phyloP scores from a whole-genome alignment of 163 green algal species.

The Botryococcus braunii region DNA sequence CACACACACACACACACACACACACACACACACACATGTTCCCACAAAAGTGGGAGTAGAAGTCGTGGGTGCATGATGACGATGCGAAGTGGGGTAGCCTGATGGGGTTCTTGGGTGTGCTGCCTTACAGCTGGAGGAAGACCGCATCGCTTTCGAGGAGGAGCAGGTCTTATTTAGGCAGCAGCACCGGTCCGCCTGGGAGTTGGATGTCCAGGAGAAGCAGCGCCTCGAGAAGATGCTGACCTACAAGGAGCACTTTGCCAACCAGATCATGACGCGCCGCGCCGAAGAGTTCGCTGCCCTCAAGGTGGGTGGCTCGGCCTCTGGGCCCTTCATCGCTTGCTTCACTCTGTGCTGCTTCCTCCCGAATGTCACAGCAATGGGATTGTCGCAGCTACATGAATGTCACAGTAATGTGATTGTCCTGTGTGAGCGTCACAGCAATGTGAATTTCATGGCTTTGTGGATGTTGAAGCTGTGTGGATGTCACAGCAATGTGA shows the following conservation, averaged over 20 bases:
- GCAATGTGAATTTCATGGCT: no score
- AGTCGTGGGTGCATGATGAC: no score
- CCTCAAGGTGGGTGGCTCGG: slow-evolving; percentile 24
- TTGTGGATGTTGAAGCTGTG: no score
- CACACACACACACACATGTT: no score
- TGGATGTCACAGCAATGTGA: no score
- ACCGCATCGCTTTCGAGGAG: slow-evolving; percentile 38
- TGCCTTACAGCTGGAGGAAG: slow-evolving; percentile 28
- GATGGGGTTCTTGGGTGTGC: no score
- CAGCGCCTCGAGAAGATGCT: slow-evolving; percentile 54
- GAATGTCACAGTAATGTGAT: no score
- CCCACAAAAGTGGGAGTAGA: no score
- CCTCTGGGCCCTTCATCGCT: neutral
- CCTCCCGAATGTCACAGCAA: neutral
- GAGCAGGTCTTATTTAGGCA: slow-evolving; percentile 26
- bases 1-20: no score
- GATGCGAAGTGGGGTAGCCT: no score
- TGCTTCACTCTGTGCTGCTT: neutral
- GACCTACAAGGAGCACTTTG: slow-evolving; percentile 46
- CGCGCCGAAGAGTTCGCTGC: slow-evolving; percentile 81
- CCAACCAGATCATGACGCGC: slow-evolving; percentile 56
- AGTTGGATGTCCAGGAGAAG: slow-evolving; percentile 81
- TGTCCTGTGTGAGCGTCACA: no score
- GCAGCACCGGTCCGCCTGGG: slow-evolving; percentile 66
- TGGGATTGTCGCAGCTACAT: no score